Conservation (phyloP, 2,329 filamentous ascomycete genomes). For the Periconia sp. region DNA sequence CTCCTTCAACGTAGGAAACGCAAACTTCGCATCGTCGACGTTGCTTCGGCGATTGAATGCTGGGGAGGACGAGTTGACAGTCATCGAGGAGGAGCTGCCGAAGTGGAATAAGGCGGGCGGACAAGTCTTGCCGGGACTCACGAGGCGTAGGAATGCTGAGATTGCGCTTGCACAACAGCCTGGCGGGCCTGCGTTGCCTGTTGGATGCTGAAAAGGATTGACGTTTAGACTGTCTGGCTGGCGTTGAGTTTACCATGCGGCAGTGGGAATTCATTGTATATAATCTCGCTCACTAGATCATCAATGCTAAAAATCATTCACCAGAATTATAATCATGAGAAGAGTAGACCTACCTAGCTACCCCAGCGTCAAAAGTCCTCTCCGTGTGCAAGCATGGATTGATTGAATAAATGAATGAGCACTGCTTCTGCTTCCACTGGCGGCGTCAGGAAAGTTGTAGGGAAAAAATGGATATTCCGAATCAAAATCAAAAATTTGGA, state of each 20-base stretch:
- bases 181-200: constrained; percentile 17
- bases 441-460: no score
- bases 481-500: no score
- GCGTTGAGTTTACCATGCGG: neutral
- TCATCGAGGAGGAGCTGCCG: constrained; percentile 50
- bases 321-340: no score
- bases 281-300: no score
- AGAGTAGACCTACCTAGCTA: no score
- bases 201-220: constrained; percentile 1
- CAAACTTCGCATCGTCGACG: constrained; percentile 43
- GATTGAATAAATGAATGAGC: no score
- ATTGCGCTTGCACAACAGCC: constrained; percentile 43
- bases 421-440: no score
- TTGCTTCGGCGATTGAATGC: constrained; percentile 49
- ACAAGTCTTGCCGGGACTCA: constrained; percentile 45
- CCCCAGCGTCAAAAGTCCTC: no score
- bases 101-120: constrained; percentile 52
- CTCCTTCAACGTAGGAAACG: constrained; percentile 56
- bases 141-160: constrained; percentile 49
- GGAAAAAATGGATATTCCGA: no score
- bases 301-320: no score
- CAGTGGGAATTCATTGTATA: neutral
- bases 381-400: no score
- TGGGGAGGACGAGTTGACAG: constrained; percentile 46
- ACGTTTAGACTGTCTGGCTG: neutral